A percentile compares a stretch with the other conserved stretches of the same genome.
These are phyloP conservation scores for Syzygium syzygioides DNA, from an alignment of 441 rosid genomes.

Conservation along the genomic window DNA sequence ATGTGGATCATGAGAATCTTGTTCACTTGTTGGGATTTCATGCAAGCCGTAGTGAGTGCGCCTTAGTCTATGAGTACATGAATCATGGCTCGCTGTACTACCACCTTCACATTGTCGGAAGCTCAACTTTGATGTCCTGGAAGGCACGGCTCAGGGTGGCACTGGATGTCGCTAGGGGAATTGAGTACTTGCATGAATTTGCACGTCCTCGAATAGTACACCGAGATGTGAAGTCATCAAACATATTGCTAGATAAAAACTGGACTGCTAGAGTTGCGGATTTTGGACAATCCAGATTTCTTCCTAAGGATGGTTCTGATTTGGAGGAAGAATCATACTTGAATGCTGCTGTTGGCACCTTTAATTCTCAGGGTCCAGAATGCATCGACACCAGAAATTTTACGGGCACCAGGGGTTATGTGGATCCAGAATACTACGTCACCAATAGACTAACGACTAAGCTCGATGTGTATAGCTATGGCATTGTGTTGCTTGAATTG, in stretches of 20 bases:
- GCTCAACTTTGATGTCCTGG: background rate
- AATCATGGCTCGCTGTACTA: background rate
- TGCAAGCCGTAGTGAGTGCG: background rate
- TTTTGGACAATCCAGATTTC: background rate
- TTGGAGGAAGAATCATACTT: background rate
- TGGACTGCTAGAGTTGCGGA: constrained; percentile 25
- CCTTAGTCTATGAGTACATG: background rate
- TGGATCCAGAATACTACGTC: fast-evolving
- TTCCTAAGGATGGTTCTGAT: background rate
- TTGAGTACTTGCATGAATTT: background rate
- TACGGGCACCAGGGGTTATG: background rate
- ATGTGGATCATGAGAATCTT: background rate
- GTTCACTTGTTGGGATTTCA: background rate
- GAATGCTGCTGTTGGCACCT: fast-evolving
- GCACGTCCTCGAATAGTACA: background rate
- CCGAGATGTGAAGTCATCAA: background rate
- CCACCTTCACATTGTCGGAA: background rate
- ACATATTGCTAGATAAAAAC: constrained; percentile 12
- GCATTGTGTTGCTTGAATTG: background rate
- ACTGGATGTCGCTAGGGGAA: background rate
- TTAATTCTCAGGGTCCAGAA: no score
- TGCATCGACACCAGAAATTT: no score
- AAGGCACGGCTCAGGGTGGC: background rate
- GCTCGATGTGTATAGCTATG: background rate
- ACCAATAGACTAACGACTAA: fast-evolving